Percentiles rank a stretch among this genome's conserved stretches.
These are phyloP conservation scores for Tillandsia leiboldiana DNA, from an alignment of 176 grass and related monocot species.

Conservation along the genomic window DNA sequence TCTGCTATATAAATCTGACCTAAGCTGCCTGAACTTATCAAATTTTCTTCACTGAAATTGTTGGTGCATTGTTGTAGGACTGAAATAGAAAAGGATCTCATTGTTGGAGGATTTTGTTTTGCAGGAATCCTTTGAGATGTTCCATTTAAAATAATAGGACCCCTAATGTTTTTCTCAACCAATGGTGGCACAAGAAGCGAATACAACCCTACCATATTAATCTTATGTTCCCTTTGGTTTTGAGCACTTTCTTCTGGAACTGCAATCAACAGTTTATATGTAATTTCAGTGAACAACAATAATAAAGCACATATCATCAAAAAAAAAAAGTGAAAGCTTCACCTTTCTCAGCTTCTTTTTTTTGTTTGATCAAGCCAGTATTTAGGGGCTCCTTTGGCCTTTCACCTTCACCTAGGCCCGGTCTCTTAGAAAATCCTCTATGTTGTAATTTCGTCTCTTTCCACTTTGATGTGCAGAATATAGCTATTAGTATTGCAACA, in stretches of 20 bases:
- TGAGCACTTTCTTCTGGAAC: conserved; percentile 1
- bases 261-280: conserved; percentile 4
- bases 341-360: conserved; percentile 16
- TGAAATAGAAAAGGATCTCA: conserved; percentile 57
- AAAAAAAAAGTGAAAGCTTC: background rate
- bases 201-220: conserved; percentile 4
- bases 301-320: background rate
- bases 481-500: background rate
- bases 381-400: conserved; percentile 4
- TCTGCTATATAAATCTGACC: conserved; percentile 66
- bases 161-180: background rate
- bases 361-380: conserved; percentile 3
- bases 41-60: conserved; percentile 57
- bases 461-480: conserved; percentile 24
- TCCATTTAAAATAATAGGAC: background rate
- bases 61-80: conserved; percentile 82
- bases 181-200: conserved; percentile 5
- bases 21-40: conserved; percentile 66
- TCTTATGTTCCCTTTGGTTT: conserved; percentile 14
- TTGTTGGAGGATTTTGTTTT: background rate
- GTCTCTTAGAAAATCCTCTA: background rate
- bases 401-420: background rate
- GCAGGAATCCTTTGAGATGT: background rate
- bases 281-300: background rate
- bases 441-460: background rate